Conservation (phyloP, 441 rosid species). For the Pelargonium fulgidum region DNA sequence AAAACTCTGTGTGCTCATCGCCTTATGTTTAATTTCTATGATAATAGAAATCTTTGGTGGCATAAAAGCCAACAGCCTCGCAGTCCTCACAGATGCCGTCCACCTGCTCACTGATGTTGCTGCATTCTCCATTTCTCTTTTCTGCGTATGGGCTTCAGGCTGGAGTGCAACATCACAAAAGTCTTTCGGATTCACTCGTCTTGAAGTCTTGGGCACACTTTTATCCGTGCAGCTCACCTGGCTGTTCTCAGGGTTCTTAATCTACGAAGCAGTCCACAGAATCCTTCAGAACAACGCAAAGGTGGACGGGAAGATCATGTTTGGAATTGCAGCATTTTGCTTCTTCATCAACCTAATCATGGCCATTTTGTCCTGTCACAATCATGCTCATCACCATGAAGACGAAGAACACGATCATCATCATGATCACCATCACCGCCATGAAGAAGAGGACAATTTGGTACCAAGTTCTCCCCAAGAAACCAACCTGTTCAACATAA, state of each 20-base stretch:
- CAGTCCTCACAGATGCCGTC: slow-evolving; percentile 65
- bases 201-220: slow-evolving; percentile 74
- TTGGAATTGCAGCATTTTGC: slow-evolving; percentile 48
- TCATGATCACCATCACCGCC: slow-evolving; percentile 21
- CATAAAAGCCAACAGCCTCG: slow-evolving; percentile 30
- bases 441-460: slow-evolving; percentile 25
- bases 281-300: slow-evolving; percentile 30
- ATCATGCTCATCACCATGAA: slow-evolving; percentile 16
- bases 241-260: slow-evolving; percentile 57
- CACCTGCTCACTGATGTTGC: slow-evolving; percentile 41
- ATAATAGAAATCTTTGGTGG: not conserved
- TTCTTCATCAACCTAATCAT: slow-evolving; percentile 50
- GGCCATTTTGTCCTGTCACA: slow-evolving; percentile 28
- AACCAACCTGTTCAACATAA: slow-evolving; percentile 40
- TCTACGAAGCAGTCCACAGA: slow-evolving; percentile 53
- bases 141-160: slow-evolving; percentile 56
- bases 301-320: slow-evolving; percentile 51
- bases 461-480: slow-evolving; percentile 25
- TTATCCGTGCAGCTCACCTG: slow-evolving; percentile 69
- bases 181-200: slow-evolving; percentile 65
- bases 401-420: slow-evolving; percentile 13
- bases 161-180: slow-evolving; percentile 45
- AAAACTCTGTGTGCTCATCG: slow-evolving; percentile 47
- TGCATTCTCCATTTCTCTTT: slow-evolving; percentile 49
- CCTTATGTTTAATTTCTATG: slow-evolving; percentile 26